These are phyloP conservation scores for Gloeopeniophorella convolvens DNA, from an alignment of 768 basidiomycete genomes.

Conservation along the genomic window DNA sequence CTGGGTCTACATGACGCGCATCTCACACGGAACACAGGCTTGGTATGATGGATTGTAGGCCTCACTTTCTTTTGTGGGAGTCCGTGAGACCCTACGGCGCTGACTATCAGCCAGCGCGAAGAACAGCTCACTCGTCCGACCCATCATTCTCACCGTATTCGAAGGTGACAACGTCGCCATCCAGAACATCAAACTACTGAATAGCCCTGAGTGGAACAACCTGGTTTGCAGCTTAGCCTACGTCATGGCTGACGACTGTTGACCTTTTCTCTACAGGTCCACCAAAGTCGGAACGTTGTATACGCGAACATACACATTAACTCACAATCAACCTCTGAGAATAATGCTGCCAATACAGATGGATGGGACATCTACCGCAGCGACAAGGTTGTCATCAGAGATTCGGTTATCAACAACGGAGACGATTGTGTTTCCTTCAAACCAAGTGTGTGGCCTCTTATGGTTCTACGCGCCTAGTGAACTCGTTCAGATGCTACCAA, in stretches of 20 bases:
- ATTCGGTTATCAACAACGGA: slow-evolving; percentile 47
- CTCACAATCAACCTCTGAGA: slow-evolving; percentile 39
- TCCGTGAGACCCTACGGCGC: not conserved
- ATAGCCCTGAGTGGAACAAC: slow-evolving; percentile 49
- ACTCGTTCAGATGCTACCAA: slow-evolving; percentile 42
- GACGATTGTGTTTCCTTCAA: slow-evolving; percentile 60
- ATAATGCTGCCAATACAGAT: slow-evolving; percentile 45
- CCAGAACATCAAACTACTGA: slow-evolving; percentile 41
- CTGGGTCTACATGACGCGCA: not conserved
- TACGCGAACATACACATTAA: slow-evolving; percentile 43
- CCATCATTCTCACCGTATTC: slow-evolving; percentile 50
- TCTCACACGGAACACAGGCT: slow-evolving; percentile 27
- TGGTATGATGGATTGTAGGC: slow-evolving; percentile 51
- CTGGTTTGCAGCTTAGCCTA: slow-evolving; percentile 27
- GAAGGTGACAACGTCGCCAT: slow-evolving; percentile 44
- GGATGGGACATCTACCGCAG: slow-evolving; percentile 62
- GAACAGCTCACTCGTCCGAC: slow-evolving; percentile 43
- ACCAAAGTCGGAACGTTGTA: slow-evolving; percentile 40
- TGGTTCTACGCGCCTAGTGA: not conserved
- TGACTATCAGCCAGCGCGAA: slow-evolving; percentile 28
- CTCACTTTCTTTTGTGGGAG: not conserved
- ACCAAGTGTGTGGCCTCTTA: slow-evolving; percentile 35
- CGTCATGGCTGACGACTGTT: not conserved
- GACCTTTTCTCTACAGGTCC: slow-evolving; percentile 31
- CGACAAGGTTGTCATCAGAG: slow-evolving; percentile 40